Evolutionary conservation across 2,329 filamentous ascomycete species (phyloP), one percentile per base, ranked within the genome.

Genomic region (Chaetoscypha palmicola): DNA sequence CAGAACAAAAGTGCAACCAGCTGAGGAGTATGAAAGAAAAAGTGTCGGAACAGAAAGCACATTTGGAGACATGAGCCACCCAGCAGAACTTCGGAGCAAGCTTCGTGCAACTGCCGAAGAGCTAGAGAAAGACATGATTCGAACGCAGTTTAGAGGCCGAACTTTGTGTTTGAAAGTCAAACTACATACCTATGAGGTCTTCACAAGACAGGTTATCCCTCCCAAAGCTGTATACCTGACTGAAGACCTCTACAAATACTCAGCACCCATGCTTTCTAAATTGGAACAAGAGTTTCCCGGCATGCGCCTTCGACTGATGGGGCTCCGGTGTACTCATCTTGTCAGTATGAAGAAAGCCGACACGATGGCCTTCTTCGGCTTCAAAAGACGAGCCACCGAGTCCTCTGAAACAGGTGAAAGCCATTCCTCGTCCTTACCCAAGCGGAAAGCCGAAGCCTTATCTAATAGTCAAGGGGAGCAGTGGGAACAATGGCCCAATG

Each of bases 1-100:
- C 1, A 74, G 90, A 23, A 97, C 91, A 0, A 78, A 76, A 32
- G 77, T 97, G 3, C 84, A 91, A 47, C 91, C 90, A 0, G 85
- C 86, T 0, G 89, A 94, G 56, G 88, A 91, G 45, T 88, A 89
- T 53, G 88, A 94, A 61, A 78, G 92, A 12, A 97, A 97, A 63
- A 94, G 87, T 52, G 85, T 97, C 1, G 91, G 92, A 14, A 96
- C 90, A 0, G 92, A 98, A 64, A 85, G 83, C 49, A 97, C 91
- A 0, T 98, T 98, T 57, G 71, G 76, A 30, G 90, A 96, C 38
- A 79, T 94, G 58, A 77, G 76, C 2, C 80, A 83, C 41, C 77
- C 81, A 11, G 64, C 67, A 1, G 76, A 82, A 46, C 69, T 97
- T 3, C 74, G 83, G 16, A 79, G 82, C 12, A 94, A 94, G 61